Percentiles rank a stretch among this genome's conserved stretches.
These are phyloP conservation scores for Macrocybe gigantea DNA, from an alignment of 768 basidiomycete species.

Conservation along the genomic window DNA sequence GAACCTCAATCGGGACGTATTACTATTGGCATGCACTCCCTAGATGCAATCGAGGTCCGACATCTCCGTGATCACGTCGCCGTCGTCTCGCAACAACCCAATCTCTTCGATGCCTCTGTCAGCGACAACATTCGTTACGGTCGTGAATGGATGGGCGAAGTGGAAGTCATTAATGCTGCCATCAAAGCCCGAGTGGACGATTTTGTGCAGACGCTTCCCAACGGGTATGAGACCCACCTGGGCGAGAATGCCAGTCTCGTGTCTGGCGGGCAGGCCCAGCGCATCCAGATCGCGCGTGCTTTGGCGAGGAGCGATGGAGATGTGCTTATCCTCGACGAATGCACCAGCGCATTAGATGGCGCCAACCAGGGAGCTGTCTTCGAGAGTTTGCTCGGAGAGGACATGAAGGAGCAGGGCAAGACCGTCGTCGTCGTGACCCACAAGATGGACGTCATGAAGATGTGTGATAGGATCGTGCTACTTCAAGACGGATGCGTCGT, in stretches of 20 bases:
- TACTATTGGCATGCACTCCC: slow-evolving; percentile 44
- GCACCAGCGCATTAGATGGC: slow-evolving; percentile 86
- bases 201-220: slow-evolving; percentile 72
- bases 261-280: slow-evolving; percentile 93
- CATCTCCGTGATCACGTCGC: slow-evolving; percentile 82
- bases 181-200: slow-evolving; percentile 79
- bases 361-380: slow-evolving; percentile 81
- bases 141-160: slow-evolving; percentile 36
- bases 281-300: slow-evolving; percentile 87
- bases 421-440: slow-evolving; percentile 94
- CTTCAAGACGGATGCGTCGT: slow-evolving; percentile 70
- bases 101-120: slow-evolving; percentile 85
- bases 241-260: slow-evolving; percentile 91
- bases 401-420: slow-evolving; percentile 38
- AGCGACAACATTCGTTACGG: slow-evolving; percentile 90
- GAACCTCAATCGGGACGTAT: slow-evolving; percentile 68
- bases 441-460: slow-evolving; percentile 83
- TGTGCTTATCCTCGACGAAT: slow-evolving; percentile 88
- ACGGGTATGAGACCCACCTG: slow-evolving; percentile 82
- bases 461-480: slow-evolving; percentile 87
- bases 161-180: slow-evolving; percentile 67
- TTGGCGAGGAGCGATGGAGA: slow-evolving; percentile 60
- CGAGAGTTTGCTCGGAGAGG: slow-evolving; percentile 50
- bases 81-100: slow-evolving; percentile 83
- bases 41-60: slow-evolving; percentile 57